Percentiles rank a stretch among this genome's conserved stretches.
Evolutionary conservation across 257 asterid species (phyloP).

Genomic region (Nicotiana obtusifolia): DNA sequence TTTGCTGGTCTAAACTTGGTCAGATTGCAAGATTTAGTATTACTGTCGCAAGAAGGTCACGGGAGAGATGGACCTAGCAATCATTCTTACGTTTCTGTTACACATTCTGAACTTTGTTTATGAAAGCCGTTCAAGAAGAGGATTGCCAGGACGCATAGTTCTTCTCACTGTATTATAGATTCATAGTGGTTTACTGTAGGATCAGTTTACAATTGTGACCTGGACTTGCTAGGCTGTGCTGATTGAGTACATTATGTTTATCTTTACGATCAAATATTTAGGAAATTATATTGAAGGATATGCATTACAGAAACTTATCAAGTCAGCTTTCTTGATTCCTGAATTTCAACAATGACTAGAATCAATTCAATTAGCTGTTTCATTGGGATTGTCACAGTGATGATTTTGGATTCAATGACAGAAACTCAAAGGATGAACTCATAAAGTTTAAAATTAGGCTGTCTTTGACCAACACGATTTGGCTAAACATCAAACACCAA

Average conservation of each 20-base stretch:
- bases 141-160: not conserved
- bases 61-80: not conserved
- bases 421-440: not conserved
- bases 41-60: not conserved
- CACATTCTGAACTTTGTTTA: not conserved
- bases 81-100: not conserved
- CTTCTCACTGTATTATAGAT: not conserved
- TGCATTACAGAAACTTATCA: not conserved
- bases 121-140: not conserved
- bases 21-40: not conserved
- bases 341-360: too few species aligned
- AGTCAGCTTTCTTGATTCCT: not conserved
- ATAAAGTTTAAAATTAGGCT: too few species aligned
- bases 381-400: too few species aligned
- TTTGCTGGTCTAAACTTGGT: not conserved
- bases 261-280: too few species aligned
- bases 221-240: not conserved
- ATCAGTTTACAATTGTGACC: not conserved
- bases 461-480: constrained; percentile 15
- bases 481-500: constrained; percentile 24
- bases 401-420: not conserved
- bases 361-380: too few species aligned
- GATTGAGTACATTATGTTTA: not conserved
- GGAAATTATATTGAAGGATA: not conserved
- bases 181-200: not conserved